These are phyloP conservation scores for Dendrocalamus latiflorus DNA, from an alignment of 202 grass and related monocot species.

Conservation along the genomic window DNA sequence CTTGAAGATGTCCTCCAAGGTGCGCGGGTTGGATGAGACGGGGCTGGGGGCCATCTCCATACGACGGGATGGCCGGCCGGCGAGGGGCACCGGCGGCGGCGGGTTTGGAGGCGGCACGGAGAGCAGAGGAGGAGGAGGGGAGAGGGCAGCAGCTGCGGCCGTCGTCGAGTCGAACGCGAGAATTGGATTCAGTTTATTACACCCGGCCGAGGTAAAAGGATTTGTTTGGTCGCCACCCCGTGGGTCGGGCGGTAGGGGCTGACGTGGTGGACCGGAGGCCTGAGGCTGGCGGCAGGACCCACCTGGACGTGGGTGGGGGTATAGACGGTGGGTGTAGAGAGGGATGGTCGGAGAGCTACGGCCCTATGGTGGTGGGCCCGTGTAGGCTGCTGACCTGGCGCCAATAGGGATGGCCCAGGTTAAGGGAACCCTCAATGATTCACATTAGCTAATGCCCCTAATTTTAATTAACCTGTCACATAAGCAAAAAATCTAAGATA, in stretches of 20 bases:
- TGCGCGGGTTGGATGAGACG: conserved; percentile 53
- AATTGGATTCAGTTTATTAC: conserved; percentile 38
- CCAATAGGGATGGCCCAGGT: background rate
- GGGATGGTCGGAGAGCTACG: background rate
- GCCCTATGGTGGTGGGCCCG: background rate
- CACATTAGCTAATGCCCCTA: too few relatives aligned
- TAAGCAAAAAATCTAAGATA: too few relatives aligned
- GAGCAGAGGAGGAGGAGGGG: background rate
- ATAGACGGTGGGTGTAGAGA: too few relatives aligned
- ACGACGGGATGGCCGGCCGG: background rate
- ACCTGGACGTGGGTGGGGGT: background rate
- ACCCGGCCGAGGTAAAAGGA: conserved; percentile 10
- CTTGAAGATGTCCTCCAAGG: conserved; percentile 88
- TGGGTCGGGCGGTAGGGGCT: background rate
- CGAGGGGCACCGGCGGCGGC: background rate
- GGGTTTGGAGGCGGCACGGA: background rate
- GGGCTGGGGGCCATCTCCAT: conserved; percentile 58
- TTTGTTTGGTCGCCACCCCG: background rate
- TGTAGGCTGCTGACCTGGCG: conserved; percentile 36
- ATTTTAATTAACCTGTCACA: too few relatives aligned
- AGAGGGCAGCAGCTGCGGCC: background rate
- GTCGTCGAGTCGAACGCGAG: too few relatives aligned
- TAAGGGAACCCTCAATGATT: too few relatives aligned
- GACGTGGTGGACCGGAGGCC: background rate
- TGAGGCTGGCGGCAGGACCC: background rate